Percentiles rank a stretch among this genome's conserved stretches.
Conservation (phyloP, 768 basidiomycete genomes). For the Lactarius deliciosus region DNA sequence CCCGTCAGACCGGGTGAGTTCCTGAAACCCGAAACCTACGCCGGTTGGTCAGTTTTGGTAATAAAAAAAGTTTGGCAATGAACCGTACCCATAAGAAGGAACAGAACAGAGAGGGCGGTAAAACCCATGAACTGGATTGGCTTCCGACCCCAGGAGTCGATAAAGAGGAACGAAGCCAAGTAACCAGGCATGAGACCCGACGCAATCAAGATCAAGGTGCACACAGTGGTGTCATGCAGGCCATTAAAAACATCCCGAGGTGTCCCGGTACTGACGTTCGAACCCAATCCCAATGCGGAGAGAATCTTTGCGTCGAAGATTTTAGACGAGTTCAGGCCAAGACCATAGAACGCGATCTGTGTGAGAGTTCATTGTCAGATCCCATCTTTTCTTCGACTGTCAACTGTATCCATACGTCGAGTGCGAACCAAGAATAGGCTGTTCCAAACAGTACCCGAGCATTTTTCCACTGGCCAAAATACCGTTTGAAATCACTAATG, state of each 20-base stretch:
- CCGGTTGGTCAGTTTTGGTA: neutral
- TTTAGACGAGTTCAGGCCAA: constrained; percentile 79
- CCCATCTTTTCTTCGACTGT: neutral
- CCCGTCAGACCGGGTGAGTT: constrained; percentile 32
- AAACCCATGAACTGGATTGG: constrained; percentile 83
- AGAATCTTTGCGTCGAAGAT: constrained; percentile 57
- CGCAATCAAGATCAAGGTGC: constrained; percentile 70
- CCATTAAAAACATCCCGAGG: constrained; percentile 43
- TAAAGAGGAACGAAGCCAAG: constrained; percentile 59
- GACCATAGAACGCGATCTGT: constrained; percentile 84
- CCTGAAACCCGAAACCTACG: constrained; percentile 35
- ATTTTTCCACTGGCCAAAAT: constrained; percentile 78
- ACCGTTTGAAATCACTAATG: constrained; percentile 59
- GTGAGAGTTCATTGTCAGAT: neutral
- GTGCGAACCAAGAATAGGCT: constrained; percentile 85
- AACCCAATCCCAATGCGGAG: constrained; percentile 57
- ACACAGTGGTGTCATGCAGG: constrained; percentile 63
- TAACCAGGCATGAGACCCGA: constrained; percentile 85
- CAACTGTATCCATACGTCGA: constrained; percentile 56
- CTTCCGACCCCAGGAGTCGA: constrained; percentile 80
- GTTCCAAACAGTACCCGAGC: constrained; percentile 76
- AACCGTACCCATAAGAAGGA: constrained; percentile 63
- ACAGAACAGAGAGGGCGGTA: constrained; percentile 59
- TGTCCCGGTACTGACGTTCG: constrained; percentile 37
- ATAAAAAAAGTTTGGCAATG: neutral